Percentiles rank a stretch among this genome's conserved stretches.
Conservation (phyloP, 2,329 filamentous ascomycete genomes). For the Sporothrix protearum region DNA sequence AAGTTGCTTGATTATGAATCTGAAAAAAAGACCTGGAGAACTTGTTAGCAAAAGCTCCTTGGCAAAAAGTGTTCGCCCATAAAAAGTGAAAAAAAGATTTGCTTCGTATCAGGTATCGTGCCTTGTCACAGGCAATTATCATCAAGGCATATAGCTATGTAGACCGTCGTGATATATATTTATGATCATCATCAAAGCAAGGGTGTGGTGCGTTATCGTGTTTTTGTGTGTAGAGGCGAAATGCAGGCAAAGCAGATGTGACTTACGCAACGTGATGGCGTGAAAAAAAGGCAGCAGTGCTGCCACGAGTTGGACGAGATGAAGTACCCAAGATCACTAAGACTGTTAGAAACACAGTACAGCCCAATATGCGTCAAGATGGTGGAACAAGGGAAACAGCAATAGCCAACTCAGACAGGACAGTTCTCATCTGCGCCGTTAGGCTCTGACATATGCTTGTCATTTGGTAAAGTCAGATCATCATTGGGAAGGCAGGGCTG, state of each 20-base stretch:
- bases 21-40: neutral
- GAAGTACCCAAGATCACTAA: neutral
- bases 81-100: neutral
- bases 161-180: conserved; percentile 73
- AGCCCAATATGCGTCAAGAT: neutral
- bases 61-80: neutral
- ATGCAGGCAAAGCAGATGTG: conserved; percentile 38
- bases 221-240: conserved; percentile 11
- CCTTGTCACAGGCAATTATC: conserved; percentile 75
- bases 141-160: conserved; percentile 75
- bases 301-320: neutral
- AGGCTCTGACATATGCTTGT: conserved; percentile 99
- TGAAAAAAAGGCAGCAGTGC: neutral
- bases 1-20: neutral
- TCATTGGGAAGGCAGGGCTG: conserved; percentile 53
- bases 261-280: conserved; percentile 28
- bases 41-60: conserved; percentile 11
- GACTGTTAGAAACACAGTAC: conserved; percentile 3
- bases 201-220: neutral
- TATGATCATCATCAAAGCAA: conserved; percentile 61
- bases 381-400: conserved; percentile 29
- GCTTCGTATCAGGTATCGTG: conserved; percentile 36
- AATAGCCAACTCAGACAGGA: conserved; percentile 42
- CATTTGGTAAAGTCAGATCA: conserved; percentile 74
- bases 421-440: conserved; percentile 48